phyloP scores from a whole-genome alignment of 495 filamentous ascomycete genomes.

The Penicillium samsonianum region DNA sequence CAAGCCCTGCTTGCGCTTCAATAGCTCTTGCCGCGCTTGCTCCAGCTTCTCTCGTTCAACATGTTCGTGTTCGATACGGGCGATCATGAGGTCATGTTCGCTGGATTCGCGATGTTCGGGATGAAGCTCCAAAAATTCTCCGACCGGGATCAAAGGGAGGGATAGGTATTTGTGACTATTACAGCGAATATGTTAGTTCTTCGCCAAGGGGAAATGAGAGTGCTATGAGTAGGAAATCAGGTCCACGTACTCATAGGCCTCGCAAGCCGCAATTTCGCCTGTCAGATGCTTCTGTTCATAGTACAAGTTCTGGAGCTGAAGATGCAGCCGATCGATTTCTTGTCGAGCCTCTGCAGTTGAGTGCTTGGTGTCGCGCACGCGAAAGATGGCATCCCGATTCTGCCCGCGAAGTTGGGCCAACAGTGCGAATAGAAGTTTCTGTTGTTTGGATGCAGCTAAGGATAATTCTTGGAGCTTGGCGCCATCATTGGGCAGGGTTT shows the following conservation, averaged over 20 bases:
- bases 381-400: slow-evolving; percentile 77
- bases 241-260: slow-evolving; percentile 82
- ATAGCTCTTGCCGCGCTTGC: slow-evolving; percentile 77
- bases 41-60: slow-evolving; percentile 83
- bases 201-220: not conserved
- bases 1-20: slow-evolving; percentile 87
- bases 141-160: slow-evolving; percentile 79
- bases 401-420: slow-evolving; percentile 79
- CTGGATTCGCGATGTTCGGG: slow-evolving; percentile 70
- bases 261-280: slow-evolving; percentile 88
- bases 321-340: slow-evolving; percentile 87
- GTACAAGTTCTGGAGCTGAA: slow-evolving; percentile 92
- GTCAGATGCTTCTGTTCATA: slow-evolving; percentile 92
- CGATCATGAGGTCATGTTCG: slow-evolving; percentile 82
- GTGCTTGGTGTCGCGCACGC: slow-evolving; percentile 82
- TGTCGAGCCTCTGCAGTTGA: slow-evolving; percentile 82
- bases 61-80: slow-evolving; percentile 89
- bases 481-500: slow-evolving; percentile 35
- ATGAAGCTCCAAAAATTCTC: slow-evolving; percentile 77
- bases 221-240: not conserved
- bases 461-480: slow-evolving; percentile 50
- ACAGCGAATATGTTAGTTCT: slow-evolving; percentile 22
- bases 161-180: slow-evolving; percentile 81
- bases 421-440: slow-evolving; percentile 77
- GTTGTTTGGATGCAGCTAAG: slow-evolving; percentile 68